These are phyloP conservation scores for Phytophthora podocarpi DNA, from an alignment of 352 stramenopile species.

Conservation along the genomic window DNA sequence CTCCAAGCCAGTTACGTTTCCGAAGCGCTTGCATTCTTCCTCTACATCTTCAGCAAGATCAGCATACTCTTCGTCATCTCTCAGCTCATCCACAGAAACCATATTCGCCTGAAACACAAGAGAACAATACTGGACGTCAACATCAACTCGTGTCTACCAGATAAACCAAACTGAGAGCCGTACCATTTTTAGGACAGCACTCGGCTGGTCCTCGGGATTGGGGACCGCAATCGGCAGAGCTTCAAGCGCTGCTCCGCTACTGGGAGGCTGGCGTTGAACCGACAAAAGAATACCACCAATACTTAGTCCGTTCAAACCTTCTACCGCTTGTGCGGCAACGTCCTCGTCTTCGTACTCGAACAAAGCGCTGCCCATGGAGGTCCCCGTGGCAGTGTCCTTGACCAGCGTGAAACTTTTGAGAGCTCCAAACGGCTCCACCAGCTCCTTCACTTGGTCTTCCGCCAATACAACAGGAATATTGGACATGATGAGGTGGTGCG, in stretches of 20 bases:
- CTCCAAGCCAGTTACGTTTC: slow-evolving; percentile 66
- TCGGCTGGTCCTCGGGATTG: slow-evolving; percentile 43
- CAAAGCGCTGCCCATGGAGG: slow-evolving; percentile 70
- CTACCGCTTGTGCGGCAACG: slow-evolving; percentile 62
- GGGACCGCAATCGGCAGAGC: background rate
- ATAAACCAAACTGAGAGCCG: slow-evolving; percentile 1
- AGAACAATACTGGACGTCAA: background rate
- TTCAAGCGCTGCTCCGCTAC: slow-evolving; percentile 14
- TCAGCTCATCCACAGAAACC: slow-evolving; percentile 83
- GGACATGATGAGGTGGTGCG: slow-evolving; percentile 72
- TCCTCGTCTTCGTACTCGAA: slow-evolving; percentile 80
- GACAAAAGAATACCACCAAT: slow-evolving; percentile 72
- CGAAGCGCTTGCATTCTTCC: slow-evolving; percentile 90
- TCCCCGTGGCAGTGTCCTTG: slow-evolving; percentile 50
- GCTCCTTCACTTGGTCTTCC: slow-evolving; percentile 83
- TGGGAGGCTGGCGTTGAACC: slow-evolving; percentile 58
- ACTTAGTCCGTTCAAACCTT: slow-evolving; percentile 79
- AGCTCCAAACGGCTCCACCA: slow-evolving; percentile 83
- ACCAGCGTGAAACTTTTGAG: slow-evolving; percentile 74
- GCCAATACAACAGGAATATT: slow-evolving; percentile 82
- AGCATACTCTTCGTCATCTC: slow-evolving; percentile 86
- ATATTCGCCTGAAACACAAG: slow-evolving; percentile 70
- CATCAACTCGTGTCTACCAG: background rate
- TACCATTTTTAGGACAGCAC: slow-evolving; percentile 80
- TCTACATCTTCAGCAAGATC: slow-evolving; percentile 91